Percentiles rank a stretch among this genome's conserved stretches.
phyloP scores from a whole-genome alignment of 371 early-diverging fungal genomes.

The Furculomyces boomerangus region DNA sequence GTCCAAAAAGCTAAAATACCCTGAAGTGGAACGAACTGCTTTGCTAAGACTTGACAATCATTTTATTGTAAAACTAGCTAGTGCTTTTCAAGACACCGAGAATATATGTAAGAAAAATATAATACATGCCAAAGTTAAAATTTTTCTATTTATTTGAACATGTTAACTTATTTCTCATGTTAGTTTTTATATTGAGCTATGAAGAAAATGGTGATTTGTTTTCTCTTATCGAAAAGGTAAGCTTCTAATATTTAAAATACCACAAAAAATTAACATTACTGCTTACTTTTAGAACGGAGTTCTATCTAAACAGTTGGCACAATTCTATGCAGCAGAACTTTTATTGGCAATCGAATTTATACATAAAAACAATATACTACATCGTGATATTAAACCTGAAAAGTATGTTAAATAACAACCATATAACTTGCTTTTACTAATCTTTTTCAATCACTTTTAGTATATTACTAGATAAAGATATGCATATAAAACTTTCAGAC shows the following conservation, averaged over 20 bases:
- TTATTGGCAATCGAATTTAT: constrained; percentile 65
- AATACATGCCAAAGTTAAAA: constrained; percentile 14
- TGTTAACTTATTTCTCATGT: neutral
- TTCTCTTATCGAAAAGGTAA: constrained; percentile 50
- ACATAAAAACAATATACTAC: constrained; percentile 70
- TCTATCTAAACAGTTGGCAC: constrained; percentile 47
- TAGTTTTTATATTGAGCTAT: constrained; percentile 54
- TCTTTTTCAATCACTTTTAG: neutral
- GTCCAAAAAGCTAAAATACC: constrained; percentile 88
- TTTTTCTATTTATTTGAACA: neutral
- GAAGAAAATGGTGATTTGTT: constrained; percentile 82
- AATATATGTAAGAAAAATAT: constrained; percentile 39
- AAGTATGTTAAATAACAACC: constrained; percentile 16
- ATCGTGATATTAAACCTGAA: constrained; percentile 69
- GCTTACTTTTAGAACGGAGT: constrained; percentile 29
- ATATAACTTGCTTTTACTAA: neutral
- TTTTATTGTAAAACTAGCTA: constrained; percentile 74
- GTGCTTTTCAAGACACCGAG: constrained; percentile 80
- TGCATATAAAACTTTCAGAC: constrained; percentile 71
- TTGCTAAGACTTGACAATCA: constrained; percentile 72
- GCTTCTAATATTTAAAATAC: neutral
- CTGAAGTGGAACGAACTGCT: constrained; percentile 78
- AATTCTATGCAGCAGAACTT: constrained; percentile 80
- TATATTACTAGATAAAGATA: constrained; percentile 50
- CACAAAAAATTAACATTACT: too few relatives aligned